Percentiles rank a stretch among this genome's conserved stretches.
Conservation (phyloP, 2,329 filamentous ascomycete species). For the Lasiodiplodia theobromae region DNA sequence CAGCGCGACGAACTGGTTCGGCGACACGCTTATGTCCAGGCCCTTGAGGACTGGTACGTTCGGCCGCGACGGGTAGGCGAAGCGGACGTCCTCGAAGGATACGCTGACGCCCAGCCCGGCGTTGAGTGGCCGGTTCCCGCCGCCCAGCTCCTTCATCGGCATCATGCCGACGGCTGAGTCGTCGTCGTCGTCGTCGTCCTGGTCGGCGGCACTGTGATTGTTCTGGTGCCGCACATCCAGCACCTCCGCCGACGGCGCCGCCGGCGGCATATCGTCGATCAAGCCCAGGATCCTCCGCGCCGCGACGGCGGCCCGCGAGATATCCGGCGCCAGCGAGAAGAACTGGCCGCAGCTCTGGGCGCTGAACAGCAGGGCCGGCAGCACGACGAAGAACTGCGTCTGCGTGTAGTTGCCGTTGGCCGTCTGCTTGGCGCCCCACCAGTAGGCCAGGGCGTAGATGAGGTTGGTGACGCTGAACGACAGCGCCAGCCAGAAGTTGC, state of each 20-base stretch:
- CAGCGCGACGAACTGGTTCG: conserved; percentile 89
- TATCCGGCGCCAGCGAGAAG: conserved; percentile 63
- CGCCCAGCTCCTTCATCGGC: no score
- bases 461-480: conserved; percentile 54
- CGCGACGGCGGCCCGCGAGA: neutral
- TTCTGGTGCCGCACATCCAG: neutral
- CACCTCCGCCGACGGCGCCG: neutral
- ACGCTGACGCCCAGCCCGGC: no score
- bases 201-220: no score
- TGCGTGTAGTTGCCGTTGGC: conserved; percentile 56
- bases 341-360: conserved; percentile 72
- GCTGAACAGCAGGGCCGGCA: conserved; percentile 72
- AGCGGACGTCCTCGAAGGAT: conserved; percentile 76
- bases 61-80: conserved; percentile 92
- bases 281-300: conserved; percentile 8
- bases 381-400: conserved; percentile 63
- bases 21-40: conserved; percentile 79
- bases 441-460: conserved; percentile 72
- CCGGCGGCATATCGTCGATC: neutral
- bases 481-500: conserved; percentile 23
- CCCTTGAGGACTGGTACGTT: conserved; percentile 89
- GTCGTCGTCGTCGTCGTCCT: no score
- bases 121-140: no score
- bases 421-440: conserved; percentile 64
- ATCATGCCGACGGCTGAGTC: no score